Percentiles rank a stretch among this genome's conserved stretches.
These are phyloP conservation scores for Penicillium olsonii DNA, from an alignment of 2,329 filamentous ascomycete genomes.

Conservation along the genomic window DNA sequence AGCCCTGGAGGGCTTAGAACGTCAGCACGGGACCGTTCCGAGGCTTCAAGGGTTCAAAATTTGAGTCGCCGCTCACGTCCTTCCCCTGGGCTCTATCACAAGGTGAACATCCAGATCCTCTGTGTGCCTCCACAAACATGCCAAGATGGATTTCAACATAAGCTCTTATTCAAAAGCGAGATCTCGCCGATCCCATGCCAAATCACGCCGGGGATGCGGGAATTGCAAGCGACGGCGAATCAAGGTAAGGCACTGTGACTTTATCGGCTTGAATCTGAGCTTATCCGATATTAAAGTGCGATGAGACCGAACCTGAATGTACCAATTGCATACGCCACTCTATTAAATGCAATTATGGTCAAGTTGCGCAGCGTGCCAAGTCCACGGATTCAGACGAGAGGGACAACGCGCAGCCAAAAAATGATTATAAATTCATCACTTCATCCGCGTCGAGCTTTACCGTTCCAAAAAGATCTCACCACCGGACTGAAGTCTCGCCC, in stretches of 20 bases:
- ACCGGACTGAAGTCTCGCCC: too few relatives aligned
- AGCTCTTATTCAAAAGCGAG: too few relatives aligned
- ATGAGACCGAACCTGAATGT: conserved; percentile 13
- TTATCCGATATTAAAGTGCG: conserved; percentile 9
- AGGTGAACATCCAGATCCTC: too few relatives aligned
- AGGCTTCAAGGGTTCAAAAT: too few relatives aligned
- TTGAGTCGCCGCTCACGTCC: too few relatives aligned
- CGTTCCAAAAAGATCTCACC: background rate
- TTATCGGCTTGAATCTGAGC: background rate
- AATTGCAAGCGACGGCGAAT: conserved; percentile 17
- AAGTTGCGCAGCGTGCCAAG: background rate
- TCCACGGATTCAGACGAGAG: too few relatives aligned
- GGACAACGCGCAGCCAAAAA: too few relatives aligned
- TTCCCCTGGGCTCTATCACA: too few relatives aligned
- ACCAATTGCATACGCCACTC: conserved; percentile 14
- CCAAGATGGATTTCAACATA: too few relatives aligned
- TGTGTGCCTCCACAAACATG: too few relatives aligned
- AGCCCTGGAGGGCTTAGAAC: too few relatives aligned
- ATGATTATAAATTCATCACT: background rate
- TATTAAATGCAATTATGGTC: conserved; percentile 8
- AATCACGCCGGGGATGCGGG: conserved; percentile 14
- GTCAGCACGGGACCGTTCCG: too few relatives aligned
- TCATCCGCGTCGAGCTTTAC: background rate
- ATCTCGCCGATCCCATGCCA: conserved; percentile 12
- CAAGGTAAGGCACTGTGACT: conserved; percentile 8